phyloP scores from a whole-genome alignment of 2,329 filamentous ascomycete genomes.

The Trichoderma sp. region DNA sequence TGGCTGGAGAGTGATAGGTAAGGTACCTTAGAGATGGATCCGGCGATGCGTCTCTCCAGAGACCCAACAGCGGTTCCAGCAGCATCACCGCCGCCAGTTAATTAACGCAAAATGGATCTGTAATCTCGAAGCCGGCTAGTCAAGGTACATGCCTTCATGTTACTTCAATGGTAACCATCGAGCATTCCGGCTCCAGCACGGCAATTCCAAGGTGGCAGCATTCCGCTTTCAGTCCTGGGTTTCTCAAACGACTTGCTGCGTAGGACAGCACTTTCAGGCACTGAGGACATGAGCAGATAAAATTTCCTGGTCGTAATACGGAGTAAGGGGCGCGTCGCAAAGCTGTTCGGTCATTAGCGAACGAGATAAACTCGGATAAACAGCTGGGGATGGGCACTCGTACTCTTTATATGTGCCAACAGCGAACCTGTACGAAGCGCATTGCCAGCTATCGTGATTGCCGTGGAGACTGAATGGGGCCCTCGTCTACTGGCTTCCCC shows the following conservation, averaged over 20 bases:
- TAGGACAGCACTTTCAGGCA: neutral
- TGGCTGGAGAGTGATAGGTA: neutral
- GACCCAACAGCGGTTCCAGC: neutral
- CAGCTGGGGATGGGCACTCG: neutral
- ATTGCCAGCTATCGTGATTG: slow-evolving; percentile 11
- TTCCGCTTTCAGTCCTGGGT: slow-evolving; percentile 7
- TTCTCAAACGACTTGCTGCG: neutral
- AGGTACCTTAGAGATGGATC: too few species aligned
- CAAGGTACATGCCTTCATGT: neutral
- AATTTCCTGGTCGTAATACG: neutral
- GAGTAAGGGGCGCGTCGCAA: slow-evolving; percentile 8
- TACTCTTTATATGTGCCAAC: neutral
- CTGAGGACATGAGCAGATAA: slow-evolving; percentile 16
- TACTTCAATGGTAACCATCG: neutral
- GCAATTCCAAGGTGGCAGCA: slow-evolving; percentile 10
- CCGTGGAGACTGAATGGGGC: slow-evolving; percentile 24
- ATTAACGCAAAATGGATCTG: slow-evolving; percentile 25
- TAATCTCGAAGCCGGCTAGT: slow-evolving; percentile 6
- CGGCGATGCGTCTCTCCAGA: slow-evolving; percentile 1
- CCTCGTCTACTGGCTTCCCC: slow-evolving; percentile 16
- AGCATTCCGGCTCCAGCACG: slow-evolving; percentile 10
- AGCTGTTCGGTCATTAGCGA: slow-evolving; percentile 18
- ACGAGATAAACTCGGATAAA: slow-evolving; percentile 16
- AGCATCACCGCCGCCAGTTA: slow-evolving; percentile 15
- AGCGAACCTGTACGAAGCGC: neutral